A percentile compares a stretch with the other conserved stretches of the same genome.
These are phyloP conservation scores for Ceratobasidium sp. DNA, from an alignment of 1,284 basidiomycete genomes.

Conservation along the genomic window DNA sequence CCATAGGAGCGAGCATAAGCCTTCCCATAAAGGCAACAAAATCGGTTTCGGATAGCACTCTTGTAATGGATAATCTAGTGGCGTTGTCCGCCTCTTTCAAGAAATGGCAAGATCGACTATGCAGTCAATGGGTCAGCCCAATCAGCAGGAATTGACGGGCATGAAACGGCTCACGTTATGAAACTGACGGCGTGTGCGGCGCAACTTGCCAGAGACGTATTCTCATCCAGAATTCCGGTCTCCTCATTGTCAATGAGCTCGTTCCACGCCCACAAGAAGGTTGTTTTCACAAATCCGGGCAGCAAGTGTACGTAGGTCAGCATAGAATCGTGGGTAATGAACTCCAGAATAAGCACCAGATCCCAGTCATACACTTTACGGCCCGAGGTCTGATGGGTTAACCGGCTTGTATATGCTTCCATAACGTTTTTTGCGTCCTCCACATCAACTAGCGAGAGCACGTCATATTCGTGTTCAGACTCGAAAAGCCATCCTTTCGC, in stretches of 20 bases:
- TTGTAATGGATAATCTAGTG: not conserved
- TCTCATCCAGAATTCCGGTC: not conserved
- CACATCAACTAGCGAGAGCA: not conserved
- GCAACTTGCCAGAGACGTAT: not conserved
- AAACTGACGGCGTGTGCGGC: not conserved
- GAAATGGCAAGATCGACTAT: not conserved
- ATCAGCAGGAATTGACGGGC: not conserved
- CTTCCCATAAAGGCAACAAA: conserved; percentile 5
- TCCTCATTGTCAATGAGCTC: not conserved
- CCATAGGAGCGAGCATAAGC: not conserved
- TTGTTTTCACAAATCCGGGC: not conserved
- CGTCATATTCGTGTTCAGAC: not conserved
- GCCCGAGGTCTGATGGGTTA: not conserved
- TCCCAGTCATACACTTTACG: not conserved
- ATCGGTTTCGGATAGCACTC: conserved; percentile 3
- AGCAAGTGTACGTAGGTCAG: not conserved
- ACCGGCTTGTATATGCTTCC: not conserved
- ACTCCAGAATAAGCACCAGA: not conserved
- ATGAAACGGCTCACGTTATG: not conserved
- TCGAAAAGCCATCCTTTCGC: not conserved
- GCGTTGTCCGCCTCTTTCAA: not conserved
- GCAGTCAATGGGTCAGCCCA: no score
- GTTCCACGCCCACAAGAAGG: not conserved
- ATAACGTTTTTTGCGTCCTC: not conserved
- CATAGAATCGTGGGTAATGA: not conserved